Conservation (phyloP, 2,329 filamentous ascomycete species). For the Pezicula rhizophila region DNA sequence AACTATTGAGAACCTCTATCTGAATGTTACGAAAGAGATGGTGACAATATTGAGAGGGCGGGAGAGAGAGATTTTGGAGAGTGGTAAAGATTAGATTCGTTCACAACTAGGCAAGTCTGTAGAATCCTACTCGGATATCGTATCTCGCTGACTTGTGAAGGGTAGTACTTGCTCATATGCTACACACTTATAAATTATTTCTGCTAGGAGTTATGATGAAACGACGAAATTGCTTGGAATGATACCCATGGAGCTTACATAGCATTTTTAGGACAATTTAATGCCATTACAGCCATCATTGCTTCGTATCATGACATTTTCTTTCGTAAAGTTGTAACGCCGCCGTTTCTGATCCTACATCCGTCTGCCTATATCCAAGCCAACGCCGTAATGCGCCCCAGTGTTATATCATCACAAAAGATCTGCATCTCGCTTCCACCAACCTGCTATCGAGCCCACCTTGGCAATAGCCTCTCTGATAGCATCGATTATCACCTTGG, state of each 20-base stretch:
- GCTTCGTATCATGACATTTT: slow-evolving; percentile 6
- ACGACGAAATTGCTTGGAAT: slow-evolving; percentile 6
- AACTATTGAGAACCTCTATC: slow-evolving; percentile 16
- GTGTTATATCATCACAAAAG: slow-evolving; percentile 16
- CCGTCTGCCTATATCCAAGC: background rate
- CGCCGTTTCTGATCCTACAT: background rate
- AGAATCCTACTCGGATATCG: background rate
- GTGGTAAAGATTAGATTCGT: background rate
- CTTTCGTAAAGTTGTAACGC: background rate
- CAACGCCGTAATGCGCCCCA: background rate
- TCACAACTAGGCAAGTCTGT: background rate
- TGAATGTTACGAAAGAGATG: slow-evolving; percentile 21
- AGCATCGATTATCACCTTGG: slow-evolving; percentile 58
- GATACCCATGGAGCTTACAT: slow-evolving; percentile 16
- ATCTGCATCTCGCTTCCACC: slow-evolving; percentile 23
- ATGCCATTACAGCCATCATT: background rate
- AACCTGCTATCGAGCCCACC: slow-evolving; percentile 22
- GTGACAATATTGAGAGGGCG: slow-evolving; percentile 19
- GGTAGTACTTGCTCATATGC: no score
- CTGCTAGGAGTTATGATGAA: background rate
- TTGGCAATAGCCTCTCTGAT: slow-evolving; percentile 45
- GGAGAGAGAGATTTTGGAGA: slow-evolving; percentile 15
- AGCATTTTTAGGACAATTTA: slow-evolving; percentile 3
- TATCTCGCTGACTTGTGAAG: no score
- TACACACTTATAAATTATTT: no score